A percentile compares a stretch with the other conserved stretches of the same genome.
These are phyloP conservation scores for Parasarocladium wereldwijsianum DNA, from an alignment of 2,329 filamentous ascomycete species.

Conservation along the genomic window DNA sequence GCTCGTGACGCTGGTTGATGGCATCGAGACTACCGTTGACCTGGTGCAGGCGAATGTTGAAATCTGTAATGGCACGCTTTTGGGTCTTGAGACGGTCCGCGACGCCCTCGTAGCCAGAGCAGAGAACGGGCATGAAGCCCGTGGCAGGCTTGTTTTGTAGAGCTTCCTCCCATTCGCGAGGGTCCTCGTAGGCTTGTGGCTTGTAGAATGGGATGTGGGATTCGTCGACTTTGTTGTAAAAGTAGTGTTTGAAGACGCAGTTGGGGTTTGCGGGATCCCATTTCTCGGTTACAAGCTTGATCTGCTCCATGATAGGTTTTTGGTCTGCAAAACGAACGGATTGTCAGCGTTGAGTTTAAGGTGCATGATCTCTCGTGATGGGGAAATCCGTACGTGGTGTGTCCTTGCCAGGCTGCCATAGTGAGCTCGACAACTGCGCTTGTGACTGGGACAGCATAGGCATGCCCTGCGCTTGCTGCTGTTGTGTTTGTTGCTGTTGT, in stretches of 20 bases:
- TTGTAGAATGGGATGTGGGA: slow-evolving; percentile 63
- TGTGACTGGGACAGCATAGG: slow-evolving; percentile 27
- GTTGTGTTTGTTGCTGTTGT: slow-evolving; percentile 21
- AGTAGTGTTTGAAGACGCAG: slow-evolving; percentile 69
- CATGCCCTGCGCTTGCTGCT: slow-evolving; percentile 26
- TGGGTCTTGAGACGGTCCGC: slow-evolving; percentile 60
- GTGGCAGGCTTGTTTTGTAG: slow-evolving; percentile 64
- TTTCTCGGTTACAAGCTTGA: slow-evolving; percentile 53
- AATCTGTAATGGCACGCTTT: slow-evolving; percentile 50
- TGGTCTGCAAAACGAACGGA: slow-evolving; percentile 26
- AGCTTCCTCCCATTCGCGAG: slow-evolving; percentile 72
- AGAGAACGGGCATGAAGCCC: slow-evolving; percentile 64
- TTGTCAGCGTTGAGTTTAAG: not conserved
- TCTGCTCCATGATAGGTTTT: slow-evolving; percentile 62
- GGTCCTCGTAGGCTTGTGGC: slow-evolving; percentile 54
- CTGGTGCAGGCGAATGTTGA: slow-evolving; percentile 60
- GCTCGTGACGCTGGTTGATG: slow-evolving; percentile 62
- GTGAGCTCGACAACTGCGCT: slow-evolving; percentile 31
- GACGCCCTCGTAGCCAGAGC: slow-evolving; percentile 57
- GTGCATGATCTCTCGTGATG: not conserved
- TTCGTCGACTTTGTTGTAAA: slow-evolving; percentile 74
- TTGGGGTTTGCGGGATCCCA: slow-evolving; percentile 56
- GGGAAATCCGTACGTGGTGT: slow-evolving; percentile 26
- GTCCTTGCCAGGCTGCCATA: slow-evolving; percentile 38
- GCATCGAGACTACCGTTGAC: slow-evolving; percentile 62